Evolutionary conservation across 352 stramenopile genomes (phyloP).

Genomic region (Pythium phragmitis): DNA sequence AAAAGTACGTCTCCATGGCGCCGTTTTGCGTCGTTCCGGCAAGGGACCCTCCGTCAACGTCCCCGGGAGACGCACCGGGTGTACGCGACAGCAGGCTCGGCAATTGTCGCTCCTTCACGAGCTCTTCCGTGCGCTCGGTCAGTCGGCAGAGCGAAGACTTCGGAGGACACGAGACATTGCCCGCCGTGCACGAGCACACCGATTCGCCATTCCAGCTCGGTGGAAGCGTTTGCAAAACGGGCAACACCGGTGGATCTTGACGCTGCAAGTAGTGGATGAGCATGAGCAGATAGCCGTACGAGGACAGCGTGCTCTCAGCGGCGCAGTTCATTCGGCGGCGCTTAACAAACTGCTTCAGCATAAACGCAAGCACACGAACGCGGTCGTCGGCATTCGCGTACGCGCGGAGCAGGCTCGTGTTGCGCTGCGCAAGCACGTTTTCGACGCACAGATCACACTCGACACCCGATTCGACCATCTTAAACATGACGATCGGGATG

Average conservation of each 20-base stretch:
- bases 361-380: slow-evolving; percentile 76
- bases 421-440: slow-evolving; percentile 96
- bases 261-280: slow-evolving; percentile 84
- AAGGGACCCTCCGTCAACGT: slow-evolving; percentile 7
- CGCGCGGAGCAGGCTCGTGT: slow-evolving; percentile 93
- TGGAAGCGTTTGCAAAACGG: slow-evolving; percentile 64
- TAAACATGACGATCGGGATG: slow-evolving; percentile 98
- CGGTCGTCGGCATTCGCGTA: slow-evolving; percentile 88
- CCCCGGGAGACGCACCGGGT: slow-evolving; percentile 33
- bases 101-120: slow-evolving; percentile 29
- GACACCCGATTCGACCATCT: slow-evolving; percentile 67
- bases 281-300: slow-evolving; percentile 84
- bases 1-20: slow-evolving; percentile 83
- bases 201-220: slow-evolving; percentile 48
- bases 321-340: slow-evolving; percentile 82
- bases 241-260: slow-evolving; percentile 65
- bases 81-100: slow-evolving; percentile 55
- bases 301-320: slow-evolving; percentile 76
- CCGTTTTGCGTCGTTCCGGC: neutral
- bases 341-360: slow-evolving; percentile 85
- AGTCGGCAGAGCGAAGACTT: slow-evolving; percentile 37
- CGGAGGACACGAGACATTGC: slow-evolving; percentile 18
- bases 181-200: slow-evolving; percentile 32
- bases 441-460: slow-evolving; percentile 91
- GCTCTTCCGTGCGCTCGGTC: slow-evolving; percentile 36